Evolutionary conservation across 2,329 filamentous ascomycete species (phyloP).

Genomic region (Arthrinium phaeospermum): DNA sequence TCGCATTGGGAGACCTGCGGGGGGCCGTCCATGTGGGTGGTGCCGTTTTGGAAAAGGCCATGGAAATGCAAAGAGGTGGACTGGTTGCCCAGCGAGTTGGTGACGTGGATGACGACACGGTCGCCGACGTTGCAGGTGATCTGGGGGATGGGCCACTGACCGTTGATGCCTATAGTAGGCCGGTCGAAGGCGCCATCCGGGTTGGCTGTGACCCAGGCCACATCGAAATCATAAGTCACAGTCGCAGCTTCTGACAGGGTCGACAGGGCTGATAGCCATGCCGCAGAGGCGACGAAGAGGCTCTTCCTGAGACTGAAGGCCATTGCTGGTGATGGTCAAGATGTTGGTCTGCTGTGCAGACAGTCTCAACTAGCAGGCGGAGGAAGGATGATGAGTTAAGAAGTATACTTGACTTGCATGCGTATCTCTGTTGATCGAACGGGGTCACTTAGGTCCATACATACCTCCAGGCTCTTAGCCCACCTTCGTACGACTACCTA

Average conservation of each 20-base stretch:
- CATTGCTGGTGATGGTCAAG: constrained; percentile 9
- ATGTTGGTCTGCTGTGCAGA: background rate
- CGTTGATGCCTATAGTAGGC: constrained; percentile 78
- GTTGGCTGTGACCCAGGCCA: constrained; percentile 74
- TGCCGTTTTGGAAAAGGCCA: constrained; percentile 72
- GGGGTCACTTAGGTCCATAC: background rate
- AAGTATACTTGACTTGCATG: background rate
- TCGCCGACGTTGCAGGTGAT: constrained; percentile 70
- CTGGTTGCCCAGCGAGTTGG: constrained; percentile 67
- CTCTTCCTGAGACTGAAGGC: background rate
- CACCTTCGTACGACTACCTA: background rate
- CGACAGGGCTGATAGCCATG: constrained; percentile 25
- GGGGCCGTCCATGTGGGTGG: constrained; percentile 74
- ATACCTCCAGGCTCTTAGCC: too few species aligned
- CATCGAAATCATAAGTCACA: constrained; percentile 68
- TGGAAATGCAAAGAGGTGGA: constrained; percentile 72
- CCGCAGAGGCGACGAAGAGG: constrained; percentile 22
- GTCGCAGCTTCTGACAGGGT: constrained; percentile 47
- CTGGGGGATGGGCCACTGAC: constrained; percentile 73
- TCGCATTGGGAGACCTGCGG: constrained; percentile 69
- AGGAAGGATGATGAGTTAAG: background rate
- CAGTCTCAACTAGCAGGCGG: background rate
- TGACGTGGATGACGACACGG: constrained; percentile 61
- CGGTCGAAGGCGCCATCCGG: constrained; percentile 71
- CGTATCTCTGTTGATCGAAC: background rate